Base-by-base conservation (phyloP, 306 rosid genomes). In the Amphicarpaea edgeworthii region DNA sequence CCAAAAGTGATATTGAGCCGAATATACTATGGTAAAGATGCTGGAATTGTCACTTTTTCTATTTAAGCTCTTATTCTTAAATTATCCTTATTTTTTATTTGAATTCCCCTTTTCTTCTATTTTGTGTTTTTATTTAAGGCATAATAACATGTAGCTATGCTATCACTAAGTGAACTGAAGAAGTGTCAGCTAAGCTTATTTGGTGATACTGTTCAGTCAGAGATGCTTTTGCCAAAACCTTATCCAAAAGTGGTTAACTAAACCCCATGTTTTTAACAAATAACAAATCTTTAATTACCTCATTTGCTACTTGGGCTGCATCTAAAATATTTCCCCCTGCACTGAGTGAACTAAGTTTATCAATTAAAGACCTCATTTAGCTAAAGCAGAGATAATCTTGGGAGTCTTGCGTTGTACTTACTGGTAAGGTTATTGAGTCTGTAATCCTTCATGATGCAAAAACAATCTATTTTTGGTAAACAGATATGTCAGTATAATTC, bases 41-140 rank as follows among this genome's bases (percentile, higher is more conserved):
- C 47, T 59, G 45, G 12, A 49, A 75, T 68, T 37, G 28, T 8
- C 68, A 34, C 12, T 2, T 66, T 63, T 46, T 12, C 30, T 37
- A 21, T 37, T 28, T 19, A 12, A 57, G 37, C 19, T 14, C 47
- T 24, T 64, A 64, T n/a, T 40, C 59, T 19, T 66, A 11, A 64
- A 38, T 19, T 12, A 45, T 28, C n/a, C n/a, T n/a, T n/a, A n/a
- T 51, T 16, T 42, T 64, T 79, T 20, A 30, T 30, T 32, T 54
- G 12, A 42, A 12, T 61, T 40, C 67, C 51, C 67, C 32, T 14
- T 53, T n/a, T n/a, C n/a, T n/a, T n/a, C n/a, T n/a, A n/a, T n/a
- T n/a, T n/a, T n/a, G n/a, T n/a, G n/a, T n/a, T n/a, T 73, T 67
- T 17, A 34, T 16, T n/a, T n/a, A 50, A 61, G 74, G 16, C 17